These are phyloP conservation scores for Malus domestica DNA, from an alignment of 306 rosid genomes.

Conservation along the genomic window ASM211411v1 NC_041797.1:37640501-37641000, in stretches of 20 bases:
- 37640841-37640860: slow-evolving; percentile 30
- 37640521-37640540: slow-evolving; percentile 22
- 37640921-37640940: slow-evolving; percentile 17
- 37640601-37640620: slow-evolving; percentile 21
- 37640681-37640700: slow-evolving; percentile 38
- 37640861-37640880: slow-evolving; percentile 25
- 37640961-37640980: slow-evolving; percentile 23
- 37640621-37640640: slow-evolving; percentile 38
- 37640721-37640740: slow-evolving; percentile 65
- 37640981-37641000: slow-evolving; percentile 36
- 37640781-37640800: slow-evolving; percentile 59
- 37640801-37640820: slow-evolving; percentile 35
- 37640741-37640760: slow-evolving; percentile 93
- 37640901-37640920: slow-evolving; percentile 11
- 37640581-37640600: slow-evolving; percentile 15
- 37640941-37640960: slow-evolving; percentile 21
- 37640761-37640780: slow-evolving; percentile 50
- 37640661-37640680: slow-evolving; percentile 98
- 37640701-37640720: slow-evolving; percentile 25
- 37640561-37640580: slow-evolving; percentile 20
- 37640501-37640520: slow-evolving; percentile 41
- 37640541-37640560: slow-evolving; percentile 17
- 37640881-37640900: slow-evolving; percentile 26
- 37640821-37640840: slow-evolving; percentile 24
- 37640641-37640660: slow-evolving; percentile 58